Conservation (phyloP, 192 early-diverging fungal genomes). For the Linderina pennispora region DNA sequence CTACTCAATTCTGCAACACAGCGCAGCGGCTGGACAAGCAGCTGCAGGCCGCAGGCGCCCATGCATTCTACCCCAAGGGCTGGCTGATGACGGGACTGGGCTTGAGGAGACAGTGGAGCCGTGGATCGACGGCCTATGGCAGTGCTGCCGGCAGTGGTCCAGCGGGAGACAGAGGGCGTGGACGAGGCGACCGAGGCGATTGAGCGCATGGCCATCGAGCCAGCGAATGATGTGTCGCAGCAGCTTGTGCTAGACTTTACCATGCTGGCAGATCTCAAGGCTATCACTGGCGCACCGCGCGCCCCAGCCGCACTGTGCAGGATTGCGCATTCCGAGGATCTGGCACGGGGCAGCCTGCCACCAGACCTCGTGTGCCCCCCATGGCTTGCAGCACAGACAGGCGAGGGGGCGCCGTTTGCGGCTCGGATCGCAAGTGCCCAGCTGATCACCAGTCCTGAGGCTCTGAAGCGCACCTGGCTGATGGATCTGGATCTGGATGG, state of each 20-base stretch:
- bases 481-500: constrained; percentile 57
- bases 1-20: constrained; percentile 86
- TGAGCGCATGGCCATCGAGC: too few relatives aligned
- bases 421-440: too few relatives aligned
- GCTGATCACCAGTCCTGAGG: constrained; percentile 59
- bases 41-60: constrained; percentile 67
- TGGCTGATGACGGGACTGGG: constrained; percentile 92
- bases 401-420: too few relatives aligned
- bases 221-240: too few relatives aligned
- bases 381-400: too few relatives aligned
- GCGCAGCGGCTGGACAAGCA: constrained; percentile 74
- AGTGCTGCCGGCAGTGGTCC: constrained; percentile 46
- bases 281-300: constrained; percentile 33
- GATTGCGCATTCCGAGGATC: not conserved
- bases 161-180: too few relatives aligned
- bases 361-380: constrained; percentile 15
- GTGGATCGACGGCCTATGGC: constrained; percentile 87
- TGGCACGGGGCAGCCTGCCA: too few relatives aligned
- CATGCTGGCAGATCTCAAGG: constrained; percentile 17
- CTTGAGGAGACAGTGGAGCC: constrained; percentile 88
- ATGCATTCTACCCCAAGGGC: constrained; percentile 67
- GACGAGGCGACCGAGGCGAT: not conserved
- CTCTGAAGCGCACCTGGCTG: constrained; percentile 66
- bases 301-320: constrained; percentile 17
- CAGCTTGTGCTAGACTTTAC: constrained; percentile 36